Evolutionary conservation across 2,329 filamentous ascomycete genomes (phyloP).

Genomic region (Hymenotorrendiella dingleyae): DNA sequence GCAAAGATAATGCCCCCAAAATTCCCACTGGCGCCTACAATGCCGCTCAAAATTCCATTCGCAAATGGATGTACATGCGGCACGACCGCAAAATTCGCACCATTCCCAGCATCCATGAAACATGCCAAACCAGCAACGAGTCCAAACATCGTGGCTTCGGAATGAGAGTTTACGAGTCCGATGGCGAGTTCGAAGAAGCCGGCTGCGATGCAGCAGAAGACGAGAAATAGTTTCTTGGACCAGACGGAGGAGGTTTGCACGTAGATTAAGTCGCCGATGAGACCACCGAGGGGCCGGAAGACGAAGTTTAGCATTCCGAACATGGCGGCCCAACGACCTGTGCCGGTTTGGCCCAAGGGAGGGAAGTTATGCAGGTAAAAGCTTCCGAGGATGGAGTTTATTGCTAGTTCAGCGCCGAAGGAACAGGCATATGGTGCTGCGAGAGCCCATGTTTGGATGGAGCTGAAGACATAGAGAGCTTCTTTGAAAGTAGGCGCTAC

Average conservation of each 20-base stretch:
- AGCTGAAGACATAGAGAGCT: constrained; percentile 38
- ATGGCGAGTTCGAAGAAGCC: constrained; percentile 55
- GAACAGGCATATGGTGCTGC: constrained; percentile 52
- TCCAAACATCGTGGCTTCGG: constrained; percentile 62
- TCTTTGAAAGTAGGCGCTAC: constrained; percentile 49
- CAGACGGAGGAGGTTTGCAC: constrained; percentile 40
- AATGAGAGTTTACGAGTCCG: constrained; percentile 54
- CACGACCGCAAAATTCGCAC: constrained; percentile 55
- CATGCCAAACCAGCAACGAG: constrained; percentile 69
- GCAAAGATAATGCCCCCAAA: constrained; percentile 78
- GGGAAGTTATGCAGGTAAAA: constrained; percentile 56
- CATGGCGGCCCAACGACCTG: constrained; percentile 60
- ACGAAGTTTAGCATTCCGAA: constrained; percentile 68
- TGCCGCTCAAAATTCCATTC: constrained; percentile 56
- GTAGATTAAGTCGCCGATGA: constrained; percentile 39
- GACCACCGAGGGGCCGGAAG: constrained; percentile 59
- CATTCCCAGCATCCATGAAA: constrained; percentile 69
- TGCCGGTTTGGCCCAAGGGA: constrained; percentile 44
- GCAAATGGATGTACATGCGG: constrained; percentile 56
- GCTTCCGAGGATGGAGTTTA: constrained; percentile 50
- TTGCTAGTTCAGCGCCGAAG: constrained; percentile 54
- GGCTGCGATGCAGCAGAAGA: constrained; percentile 47
- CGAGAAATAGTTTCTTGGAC: constrained; percentile 57
- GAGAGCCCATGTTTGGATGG: constrained; percentile 48
- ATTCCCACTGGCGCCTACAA: constrained; percentile 73